Conservation (phyloP, 208 protist genomes). For the Leishmania lainsoni region DNA sequence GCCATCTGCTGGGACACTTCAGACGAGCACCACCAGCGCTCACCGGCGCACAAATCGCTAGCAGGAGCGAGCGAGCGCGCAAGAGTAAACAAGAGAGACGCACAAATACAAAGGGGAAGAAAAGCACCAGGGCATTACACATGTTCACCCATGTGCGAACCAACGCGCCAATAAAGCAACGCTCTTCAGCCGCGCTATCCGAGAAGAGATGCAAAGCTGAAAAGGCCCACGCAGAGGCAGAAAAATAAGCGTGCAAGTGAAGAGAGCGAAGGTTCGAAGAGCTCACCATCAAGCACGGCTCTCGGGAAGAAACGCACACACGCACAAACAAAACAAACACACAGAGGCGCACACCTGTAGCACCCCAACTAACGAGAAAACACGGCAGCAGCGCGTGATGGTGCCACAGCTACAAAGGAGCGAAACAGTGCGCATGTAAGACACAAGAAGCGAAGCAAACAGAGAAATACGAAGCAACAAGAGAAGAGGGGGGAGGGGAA, state of each 20-base stretch:
- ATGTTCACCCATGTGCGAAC: too few relatives aligned
- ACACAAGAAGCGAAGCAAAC: slow-evolving; percentile 13
- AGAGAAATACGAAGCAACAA: slow-evolving; percentile 10
- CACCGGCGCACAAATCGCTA: not conserved
- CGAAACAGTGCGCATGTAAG: not conserved
- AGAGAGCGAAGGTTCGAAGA: not conserved
- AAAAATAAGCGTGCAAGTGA: not conserved
- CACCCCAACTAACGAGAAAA: not conserved
- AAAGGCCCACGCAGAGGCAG: not conserved
- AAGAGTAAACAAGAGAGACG: not conserved
- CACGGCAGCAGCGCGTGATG: not conserved
- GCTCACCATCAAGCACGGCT: not conserved
- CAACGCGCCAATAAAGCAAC: not conserved
- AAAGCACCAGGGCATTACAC: not conserved
- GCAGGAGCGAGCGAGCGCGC: not conserved
- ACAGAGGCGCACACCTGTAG: not conserved
- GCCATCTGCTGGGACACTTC: not conserved
- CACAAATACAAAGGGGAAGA: not conserved
- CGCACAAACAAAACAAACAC: too few relatives aligned
- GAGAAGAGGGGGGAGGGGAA: not conserved
- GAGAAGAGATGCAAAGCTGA: not conserved
- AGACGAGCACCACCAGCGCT: not conserved
- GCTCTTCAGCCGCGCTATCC: not conserved
- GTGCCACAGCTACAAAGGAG: not conserved
- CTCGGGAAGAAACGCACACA: not conserved